These are phyloP conservation scores for Salvia sclarea DNA, from an alignment of 305 asterid species.

Conservation along the genomic window DNA sequence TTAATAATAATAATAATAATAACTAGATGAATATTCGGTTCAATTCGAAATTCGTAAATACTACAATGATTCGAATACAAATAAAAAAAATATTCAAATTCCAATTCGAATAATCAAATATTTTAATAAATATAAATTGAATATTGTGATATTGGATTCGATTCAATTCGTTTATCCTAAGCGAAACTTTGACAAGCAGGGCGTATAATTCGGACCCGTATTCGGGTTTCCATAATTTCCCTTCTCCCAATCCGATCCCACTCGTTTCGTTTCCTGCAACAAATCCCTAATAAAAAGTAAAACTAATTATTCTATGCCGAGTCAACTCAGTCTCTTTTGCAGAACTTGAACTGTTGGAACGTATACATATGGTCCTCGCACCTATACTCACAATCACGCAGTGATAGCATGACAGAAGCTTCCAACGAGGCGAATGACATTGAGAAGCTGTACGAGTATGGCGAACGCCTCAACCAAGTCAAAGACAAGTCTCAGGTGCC, in stretches of 20 bases:
- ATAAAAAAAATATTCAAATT: too few relatives aligned
- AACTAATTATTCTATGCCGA: conserved; percentile 17
- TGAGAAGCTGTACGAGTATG: conserved; percentile 87
- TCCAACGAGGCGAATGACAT: conserved; percentile 63
- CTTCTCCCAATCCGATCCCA: not conserved
- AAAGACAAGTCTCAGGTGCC: conserved; percentile 88
- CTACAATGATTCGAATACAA: too few relatives aligned
- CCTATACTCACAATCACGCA: conserved; percentile 11
- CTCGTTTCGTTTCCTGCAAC: conserved; percentile 5
- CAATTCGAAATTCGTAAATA: too few relatives aligned
- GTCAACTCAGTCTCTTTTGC: conserved; percentile 30
- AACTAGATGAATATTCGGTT: too few relatives aligned
- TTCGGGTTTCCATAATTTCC: conserved; percentile 15
- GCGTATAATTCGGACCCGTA: not conserved
- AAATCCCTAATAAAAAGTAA: conserved; percentile 21
- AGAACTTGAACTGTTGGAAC: conserved; percentile 9
- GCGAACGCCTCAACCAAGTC: conserved; percentile 76
- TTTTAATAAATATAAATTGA: too few relatives aligned
- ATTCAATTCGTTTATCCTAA: too few relatives aligned
- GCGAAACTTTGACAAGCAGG: too few relatives aligned
- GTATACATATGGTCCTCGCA: conserved; percentile 1
- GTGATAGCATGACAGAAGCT: conserved; percentile 45
- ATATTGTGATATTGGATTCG: too few relatives aligned
- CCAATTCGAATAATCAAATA: too few relatives aligned
- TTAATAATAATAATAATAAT: too few relatives aligned